Conservation (phyloP, 2,329 filamentous ascomycete genomes). For the Alternaria triticina region DNA sequence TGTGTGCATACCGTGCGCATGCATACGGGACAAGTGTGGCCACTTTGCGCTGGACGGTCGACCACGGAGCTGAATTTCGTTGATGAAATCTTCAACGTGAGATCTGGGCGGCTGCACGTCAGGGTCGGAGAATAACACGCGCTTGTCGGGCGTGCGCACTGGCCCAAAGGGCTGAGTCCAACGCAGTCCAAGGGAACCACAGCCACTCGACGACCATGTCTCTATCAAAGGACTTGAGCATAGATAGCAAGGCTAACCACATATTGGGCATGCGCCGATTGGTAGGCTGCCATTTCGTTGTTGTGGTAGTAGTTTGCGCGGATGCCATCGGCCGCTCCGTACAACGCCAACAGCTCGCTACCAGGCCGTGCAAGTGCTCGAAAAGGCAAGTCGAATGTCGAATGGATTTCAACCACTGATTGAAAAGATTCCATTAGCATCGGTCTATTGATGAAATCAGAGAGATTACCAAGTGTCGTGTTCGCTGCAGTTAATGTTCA, state of each 20-base stretch:
- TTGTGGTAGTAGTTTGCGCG: conserved; percentile 13
- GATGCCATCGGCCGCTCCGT: conserved; percentile 43
- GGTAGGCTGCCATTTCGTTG: conserved; percentile 17
- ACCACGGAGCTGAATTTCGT: background rate
- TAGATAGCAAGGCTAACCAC: background rate
- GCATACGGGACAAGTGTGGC: conserved; percentile 9
- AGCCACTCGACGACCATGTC: background rate
- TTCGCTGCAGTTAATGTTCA: background rate
- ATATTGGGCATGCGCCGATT: conserved; percentile 7
- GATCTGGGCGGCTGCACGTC: background rate
- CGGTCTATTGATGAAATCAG: background rate
- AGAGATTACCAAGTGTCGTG: background rate
- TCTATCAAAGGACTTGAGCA: background rate
- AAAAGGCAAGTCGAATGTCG: conserved; percentile 2
- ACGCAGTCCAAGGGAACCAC: background rate
- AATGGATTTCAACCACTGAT: background rate
- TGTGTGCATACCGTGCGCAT: conserved; percentile 21
- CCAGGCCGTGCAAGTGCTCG: conserved; percentile 15
- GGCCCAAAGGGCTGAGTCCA: background rate
- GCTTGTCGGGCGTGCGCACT: background rate
- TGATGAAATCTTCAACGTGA: background rate
- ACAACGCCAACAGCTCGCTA: conserved; percentile 42
- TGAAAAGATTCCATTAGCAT: background rate
- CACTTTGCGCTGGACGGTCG: background rate
- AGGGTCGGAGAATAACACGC: background rate